phyloP scores from a whole-genome alignment of 192 early-diverging fungal species.

The Dimargaris cristalligena region DNA sequence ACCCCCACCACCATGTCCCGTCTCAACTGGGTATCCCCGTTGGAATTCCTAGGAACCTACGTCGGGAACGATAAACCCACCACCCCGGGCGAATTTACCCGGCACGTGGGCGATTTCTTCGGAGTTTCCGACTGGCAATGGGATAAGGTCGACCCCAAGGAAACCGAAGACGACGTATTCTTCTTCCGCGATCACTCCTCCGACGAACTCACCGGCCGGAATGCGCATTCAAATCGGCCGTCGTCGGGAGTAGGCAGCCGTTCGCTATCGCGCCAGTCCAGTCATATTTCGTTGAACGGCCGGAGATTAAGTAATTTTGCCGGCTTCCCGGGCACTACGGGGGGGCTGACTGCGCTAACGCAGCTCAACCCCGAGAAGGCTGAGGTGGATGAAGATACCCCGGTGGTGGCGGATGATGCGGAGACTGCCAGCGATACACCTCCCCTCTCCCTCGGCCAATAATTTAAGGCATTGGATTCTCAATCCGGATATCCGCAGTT shows the following conservation, averaged over 20 bases:
- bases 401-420: too few species aligned
- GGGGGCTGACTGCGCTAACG: constrained; percentile 1
- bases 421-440: too few species aligned
- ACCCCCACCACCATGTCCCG: constrained; percentile 29
- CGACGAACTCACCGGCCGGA: constrained; percentile 4
- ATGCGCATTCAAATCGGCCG: not conserved
- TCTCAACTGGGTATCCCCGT: constrained; percentile 29
- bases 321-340: constrained; percentile 7
- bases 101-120: constrained; percentile 8
- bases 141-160: constrained; percentile 1
- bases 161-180: constrained; percentile 11
- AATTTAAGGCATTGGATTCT: too few species aligned
- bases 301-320: not conserved
- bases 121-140: constrained; percentile 9
- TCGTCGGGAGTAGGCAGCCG: not conserved
- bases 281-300: not conserved
- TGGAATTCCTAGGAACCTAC: constrained; percentile 23
- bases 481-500: too few species aligned
- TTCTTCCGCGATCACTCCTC: constrained; percentile 1
- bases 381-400: too few species aligned
- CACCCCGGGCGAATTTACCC: constrained; percentile 6
- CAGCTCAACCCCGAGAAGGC: not conserved
- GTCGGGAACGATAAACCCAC: not conserved
- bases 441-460: too few species aligned
- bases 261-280: not conserved